phyloP scores from a whole-genome alignment of 768 basidiomycete species.

The Leccinellum rugosiceps region DNA sequence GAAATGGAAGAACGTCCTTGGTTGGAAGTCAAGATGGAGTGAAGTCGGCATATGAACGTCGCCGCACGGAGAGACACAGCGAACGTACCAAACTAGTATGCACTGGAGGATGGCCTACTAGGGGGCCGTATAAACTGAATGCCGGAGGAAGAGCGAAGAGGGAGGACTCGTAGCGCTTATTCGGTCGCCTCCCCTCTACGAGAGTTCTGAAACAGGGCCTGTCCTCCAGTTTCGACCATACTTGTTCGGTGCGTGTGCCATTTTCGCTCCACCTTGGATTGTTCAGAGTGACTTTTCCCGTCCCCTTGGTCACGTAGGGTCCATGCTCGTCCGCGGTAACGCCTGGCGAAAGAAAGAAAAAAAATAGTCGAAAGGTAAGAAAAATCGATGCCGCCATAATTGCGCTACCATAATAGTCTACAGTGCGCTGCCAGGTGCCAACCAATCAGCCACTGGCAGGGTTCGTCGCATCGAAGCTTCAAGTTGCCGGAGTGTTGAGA shows the following conservation, averaged over 20 bases:
- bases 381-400: constrained; percentile 27
- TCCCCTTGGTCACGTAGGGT: neutral
- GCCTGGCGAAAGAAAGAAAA: constrained; percentile 2
- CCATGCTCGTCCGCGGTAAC: constrained; percentile 15
- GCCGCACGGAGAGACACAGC: neutral
- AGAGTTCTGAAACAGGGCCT: constrained; percentile 10
- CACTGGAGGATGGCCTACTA: neutral
- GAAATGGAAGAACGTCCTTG: neutral
- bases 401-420: constrained; percentile 20
- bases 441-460: constrained; percentile 2
- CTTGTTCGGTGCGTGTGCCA: neutral
- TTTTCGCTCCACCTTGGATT: neutral
- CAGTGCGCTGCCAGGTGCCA: constrained; percentile 7
- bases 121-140: neutral
- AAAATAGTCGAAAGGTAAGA: neutral
- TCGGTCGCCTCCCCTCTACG: neutral
- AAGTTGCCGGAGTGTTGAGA: constrained; percentile 9
- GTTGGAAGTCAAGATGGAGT: neutral
- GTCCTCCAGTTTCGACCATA: neutral
- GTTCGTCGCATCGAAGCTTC: constrained; percentile 4
- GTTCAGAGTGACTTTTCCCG: neutral
- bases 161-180: neutral
- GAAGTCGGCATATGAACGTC: constrained; percentile 6
- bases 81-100: neutral
- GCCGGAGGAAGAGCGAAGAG: neutral